phyloP scores from a whole-genome alignment of 1,139 yeast genomes.

The Magnusiomyces tetraspermus region DNA sequence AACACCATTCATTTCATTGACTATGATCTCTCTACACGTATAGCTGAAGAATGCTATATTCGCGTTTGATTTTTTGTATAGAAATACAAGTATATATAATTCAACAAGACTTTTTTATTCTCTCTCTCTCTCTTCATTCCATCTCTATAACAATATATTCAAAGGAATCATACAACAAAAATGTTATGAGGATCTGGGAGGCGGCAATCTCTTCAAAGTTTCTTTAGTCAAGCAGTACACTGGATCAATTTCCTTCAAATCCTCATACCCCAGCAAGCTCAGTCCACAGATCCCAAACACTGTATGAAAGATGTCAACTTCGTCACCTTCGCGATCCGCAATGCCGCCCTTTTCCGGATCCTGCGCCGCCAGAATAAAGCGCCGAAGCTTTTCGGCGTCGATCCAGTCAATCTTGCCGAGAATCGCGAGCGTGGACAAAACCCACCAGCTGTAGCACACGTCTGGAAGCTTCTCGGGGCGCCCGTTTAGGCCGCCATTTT shows the following conservation, averaged over 20 bases:
- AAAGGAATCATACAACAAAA: too few relatives aligned
- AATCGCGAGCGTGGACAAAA: conserved; percentile 66
- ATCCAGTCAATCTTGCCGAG: conserved; percentile 66
- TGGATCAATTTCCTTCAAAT: conserved; percentile 62
- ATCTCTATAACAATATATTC: too few relatives aligned
- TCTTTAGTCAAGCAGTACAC: conserved; percentile 67
- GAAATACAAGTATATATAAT: too few relatives aligned
- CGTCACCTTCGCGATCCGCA: conserved; percentile 84
- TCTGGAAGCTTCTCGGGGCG: conserved; percentile 95
- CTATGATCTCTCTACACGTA: conserved; percentile 51
- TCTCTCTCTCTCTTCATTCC: background rate
- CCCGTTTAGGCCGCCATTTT: conserved; percentile 88
- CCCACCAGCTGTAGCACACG: conserved; percentile 99
- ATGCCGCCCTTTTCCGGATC: conserved; percentile 78
- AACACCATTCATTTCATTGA: conserved; percentile 56
- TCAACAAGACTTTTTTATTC: too few relatives aligned
- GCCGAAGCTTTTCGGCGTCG: conserved; percentile 47
- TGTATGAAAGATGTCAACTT: conserved; percentile 89
- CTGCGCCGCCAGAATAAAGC: conserved; percentile 68
- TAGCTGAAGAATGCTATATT: conserved; percentile 12
- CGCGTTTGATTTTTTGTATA: background rate
- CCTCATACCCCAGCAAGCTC: conserved; percentile 55
- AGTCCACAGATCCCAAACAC: conserved; percentile 84
- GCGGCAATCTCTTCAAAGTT: background rate
- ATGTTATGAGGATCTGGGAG: background rate